Evolutionary conservation across 2,329 filamentous ascomycete genomes (phyloP), one percentile per base, ranked within the genome.

Genomic region (Aspergillus luchuensis): DNA sequence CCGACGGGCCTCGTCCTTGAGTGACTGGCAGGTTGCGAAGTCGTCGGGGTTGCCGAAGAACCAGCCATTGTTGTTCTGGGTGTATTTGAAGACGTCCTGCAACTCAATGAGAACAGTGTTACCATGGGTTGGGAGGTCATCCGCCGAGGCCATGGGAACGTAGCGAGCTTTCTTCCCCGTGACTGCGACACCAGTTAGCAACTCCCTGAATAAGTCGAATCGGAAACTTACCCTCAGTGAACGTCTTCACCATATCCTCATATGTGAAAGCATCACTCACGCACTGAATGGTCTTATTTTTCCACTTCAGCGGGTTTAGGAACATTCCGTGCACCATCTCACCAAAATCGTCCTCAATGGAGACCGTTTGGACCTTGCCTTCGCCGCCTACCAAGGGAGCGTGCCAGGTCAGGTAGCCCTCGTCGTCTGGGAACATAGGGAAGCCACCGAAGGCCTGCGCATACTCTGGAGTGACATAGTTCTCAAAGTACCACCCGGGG

Each of bases 251-350:
- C 25, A 52, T 33, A 10, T 52, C 49, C 10, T 52, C 49, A 21
- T 52, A 52, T 2, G 49, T 36, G 33, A 52, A 52, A 8, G 28
- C 33, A 30, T 52, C 49, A 52, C 49, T 36, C 17, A 52, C 11
- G 11, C 28, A 52, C 49, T 52, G 49, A 11, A 52, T 52, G 30
- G 49, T 52, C 21, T 7, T 19, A 17, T 47, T 33, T 11, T 43
- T 21, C 38, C 38, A 56, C 41, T 17, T 28, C n/a, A 30, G 8
- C 10, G 56, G 47, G 15, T 51, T 30, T 8, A 51, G 25, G 17
- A 58, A 52, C 56, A 58, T 39, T 8, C 45, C 45, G 33, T 58
- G 56, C 5, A 58, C 47, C 30, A 51, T 50, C 30, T 57, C 56
- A 5, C 56, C 56, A 23, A 57, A 57, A 25, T 57, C 56, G 8